These are phyloP conservation scores for Gypsophila paniculata DNA, from an alignment of 179 eudicot species.

Conservation along the genomic window DNA sequence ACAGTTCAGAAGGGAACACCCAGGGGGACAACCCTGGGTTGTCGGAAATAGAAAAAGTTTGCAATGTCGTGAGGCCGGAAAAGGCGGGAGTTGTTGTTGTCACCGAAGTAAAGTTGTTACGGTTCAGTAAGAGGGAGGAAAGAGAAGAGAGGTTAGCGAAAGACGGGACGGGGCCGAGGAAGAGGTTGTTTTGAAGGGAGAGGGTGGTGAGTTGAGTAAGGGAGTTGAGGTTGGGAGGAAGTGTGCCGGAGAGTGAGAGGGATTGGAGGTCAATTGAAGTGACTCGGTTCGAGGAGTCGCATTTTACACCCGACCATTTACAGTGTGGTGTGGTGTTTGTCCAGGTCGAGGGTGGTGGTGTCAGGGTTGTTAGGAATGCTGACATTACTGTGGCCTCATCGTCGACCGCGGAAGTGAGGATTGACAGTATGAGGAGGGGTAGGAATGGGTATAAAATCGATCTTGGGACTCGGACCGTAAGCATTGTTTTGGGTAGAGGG, in stretches of 20 bases:
- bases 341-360: conserved; percentile 29
- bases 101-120: conserved; percentile 17
- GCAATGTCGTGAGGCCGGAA: conserved; percentile 36
- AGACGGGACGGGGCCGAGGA: conserved; percentile 35
- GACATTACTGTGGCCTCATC: conserved; percentile 34
- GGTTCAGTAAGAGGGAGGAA: conserved; percentile 20
- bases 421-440: not conserved
- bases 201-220: conserved; percentile 33
- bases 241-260: conserved; percentile 23
- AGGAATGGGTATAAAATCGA: not conserved
- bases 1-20: conserved; percentile 41
- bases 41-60: conserved; percentile 23
- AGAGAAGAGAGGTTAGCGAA: conserved; percentile 32
- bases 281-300: conserved; percentile 30
- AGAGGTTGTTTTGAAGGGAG: conserved; percentile 30
- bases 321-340: conserved; percentile 27
- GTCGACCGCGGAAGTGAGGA: conserved; percentile 11
- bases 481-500: no score
- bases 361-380: conserved; percentile 24
- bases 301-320: conserved; percentile 33
- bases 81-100: conserved; percentile 26
- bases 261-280: conserved; percentile 30
- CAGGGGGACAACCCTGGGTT: conserved; percentile 33
- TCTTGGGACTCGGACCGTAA: no score
- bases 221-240: conserved; percentile 31